Evolutionary conservation across 2,329 filamentous ascomycete genomes (phyloP), one percentile per base, ranked within the genome.

Genomic region (Paecilomyces fulvus): DNA sequence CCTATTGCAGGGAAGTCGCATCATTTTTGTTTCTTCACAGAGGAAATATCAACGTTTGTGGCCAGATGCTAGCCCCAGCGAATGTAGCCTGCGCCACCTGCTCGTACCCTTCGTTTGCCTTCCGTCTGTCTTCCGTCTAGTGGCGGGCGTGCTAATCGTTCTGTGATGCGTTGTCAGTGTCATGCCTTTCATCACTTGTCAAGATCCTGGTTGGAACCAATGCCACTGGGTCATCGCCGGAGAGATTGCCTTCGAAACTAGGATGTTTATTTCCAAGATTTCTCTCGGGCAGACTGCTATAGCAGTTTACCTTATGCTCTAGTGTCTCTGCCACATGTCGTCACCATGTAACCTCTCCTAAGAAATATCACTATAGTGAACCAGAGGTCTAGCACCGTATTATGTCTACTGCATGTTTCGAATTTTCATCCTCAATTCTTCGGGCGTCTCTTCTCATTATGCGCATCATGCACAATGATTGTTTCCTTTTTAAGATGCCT

Each of bases 11-110:
- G 53, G 62, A 61, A 55, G 54, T 52, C 59, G 49, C 56, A 60
- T 56, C 63, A 55, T 62, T 64, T 54, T 56, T 58, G 57, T 17
- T 43, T 43, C 62, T 61, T 64, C 59, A 60, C 59, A 65, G 56
- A 57, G 57, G 52, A 30, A n/a, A 51, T 55, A 55, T 31, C 33
- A 21, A 53, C 17, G 20, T 31, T 20, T 53, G 51, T 53, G 51
- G 33, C 21, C 33, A 33, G 31, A 21, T 12, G 30, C 48, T 30
- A 43, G 37, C 37, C 37, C 37, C 17, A 5, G 37, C 37, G 37
- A 43, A 43, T 17, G 37, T 43, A 20, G 37, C 37, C n/a, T 43
- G 37, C 37, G 37, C 37, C 37, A 43, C 37, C 37, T 43, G 37
- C 20, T 43, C 37, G 37, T 43, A 43, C 54, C 48, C 28, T 52